These are phyloP conservation scores for Ceratobasidium sp. DNA, from an alignment of 1,284 basidiomycete species.

Conservation along the genomic window DNA sequence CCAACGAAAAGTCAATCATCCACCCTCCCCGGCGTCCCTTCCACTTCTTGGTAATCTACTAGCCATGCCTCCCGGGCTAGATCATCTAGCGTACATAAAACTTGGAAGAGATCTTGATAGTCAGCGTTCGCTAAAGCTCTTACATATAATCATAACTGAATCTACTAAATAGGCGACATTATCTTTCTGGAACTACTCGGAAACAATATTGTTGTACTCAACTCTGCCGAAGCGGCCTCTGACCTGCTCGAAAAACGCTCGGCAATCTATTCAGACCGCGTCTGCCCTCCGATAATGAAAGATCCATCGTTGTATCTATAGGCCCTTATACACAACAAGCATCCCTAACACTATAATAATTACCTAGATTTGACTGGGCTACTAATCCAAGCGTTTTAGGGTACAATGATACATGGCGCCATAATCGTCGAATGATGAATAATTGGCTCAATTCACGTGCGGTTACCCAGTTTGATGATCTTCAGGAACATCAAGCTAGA, in stretches of 20 bases:
- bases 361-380: slow-evolving; percentile 19
- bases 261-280: slow-evolving; percentile 21
- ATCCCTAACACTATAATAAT: neutral
- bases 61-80: neutral
- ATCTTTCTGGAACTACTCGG: slow-evolving; percentile 4
- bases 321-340: too few relatives aligned
- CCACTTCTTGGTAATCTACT: neutral
- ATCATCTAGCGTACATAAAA: neutral
- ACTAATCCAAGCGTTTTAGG: neutral
- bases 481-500: slow-evolving; percentile 6
- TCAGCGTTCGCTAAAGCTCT: neutral
- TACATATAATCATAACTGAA: neutral
- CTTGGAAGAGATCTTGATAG: neutral
- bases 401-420: slow-evolving; percentile 7
- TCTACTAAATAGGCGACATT: slow-evolving; percentile 2
- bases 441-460: slow-evolving; percentile 22
- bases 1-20: neutral
- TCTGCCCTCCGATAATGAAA: neutral
- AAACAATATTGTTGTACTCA: slow-evolving; percentile 6
- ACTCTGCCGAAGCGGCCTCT: neutral
- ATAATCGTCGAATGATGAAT: slow-evolving; percentile 28
- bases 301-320: slow-evolving; percentile 3
- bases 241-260: slow-evolving; percentile 31
- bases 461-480: neutral
- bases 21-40: neutral